phyloP scores from a whole-genome alignment of 495 filamentous ascomycete species.

The Trichoderma asperelloides region DNA sequence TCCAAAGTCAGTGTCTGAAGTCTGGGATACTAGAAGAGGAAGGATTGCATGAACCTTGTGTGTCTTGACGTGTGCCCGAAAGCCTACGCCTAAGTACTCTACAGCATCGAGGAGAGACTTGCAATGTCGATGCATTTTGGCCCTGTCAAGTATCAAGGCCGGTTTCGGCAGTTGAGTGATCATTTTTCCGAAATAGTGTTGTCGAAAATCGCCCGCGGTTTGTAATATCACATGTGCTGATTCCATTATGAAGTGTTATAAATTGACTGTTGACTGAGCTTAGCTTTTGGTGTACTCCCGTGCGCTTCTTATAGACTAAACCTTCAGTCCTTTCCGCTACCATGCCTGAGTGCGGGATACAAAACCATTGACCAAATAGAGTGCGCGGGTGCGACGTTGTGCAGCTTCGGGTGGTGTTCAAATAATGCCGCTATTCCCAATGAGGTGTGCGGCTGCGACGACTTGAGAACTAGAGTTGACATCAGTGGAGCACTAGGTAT shows the following conservation, averaged over 20 bases:
- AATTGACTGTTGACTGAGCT: neutral
- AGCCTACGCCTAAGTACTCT: neutral
- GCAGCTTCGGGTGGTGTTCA: neutral
- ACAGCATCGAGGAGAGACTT: neutral
- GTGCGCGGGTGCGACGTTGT: neutral
- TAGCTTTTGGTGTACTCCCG: neutral
- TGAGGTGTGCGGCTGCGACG: neutral
- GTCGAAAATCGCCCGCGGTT: neutral
- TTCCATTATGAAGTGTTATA: neutral
- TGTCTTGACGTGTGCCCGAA: constrained; percentile 9
- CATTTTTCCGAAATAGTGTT: neutral
- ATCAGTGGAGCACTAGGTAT: neutral
- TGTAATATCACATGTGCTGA: neutral
- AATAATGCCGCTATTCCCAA: neutral
- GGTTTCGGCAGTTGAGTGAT: constrained; percentile 5
- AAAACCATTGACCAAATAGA: neutral
- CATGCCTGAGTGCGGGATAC: neutral
- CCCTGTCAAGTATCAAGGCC: constrained; percentile 1
- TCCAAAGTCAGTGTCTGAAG: neutral
- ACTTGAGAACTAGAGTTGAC: too few species aligned
- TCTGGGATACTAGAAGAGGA: neutral
- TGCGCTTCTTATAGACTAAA: neutral
- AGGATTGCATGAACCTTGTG: neutral
- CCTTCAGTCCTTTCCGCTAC: neutral
- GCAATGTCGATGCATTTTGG: neutral